Evolutionary conservation across 2,329 filamentous ascomycete species (phyloP), one percentile per base, ranked within the genome.

Genomic region (Pseudocercospora vitis): DNA sequence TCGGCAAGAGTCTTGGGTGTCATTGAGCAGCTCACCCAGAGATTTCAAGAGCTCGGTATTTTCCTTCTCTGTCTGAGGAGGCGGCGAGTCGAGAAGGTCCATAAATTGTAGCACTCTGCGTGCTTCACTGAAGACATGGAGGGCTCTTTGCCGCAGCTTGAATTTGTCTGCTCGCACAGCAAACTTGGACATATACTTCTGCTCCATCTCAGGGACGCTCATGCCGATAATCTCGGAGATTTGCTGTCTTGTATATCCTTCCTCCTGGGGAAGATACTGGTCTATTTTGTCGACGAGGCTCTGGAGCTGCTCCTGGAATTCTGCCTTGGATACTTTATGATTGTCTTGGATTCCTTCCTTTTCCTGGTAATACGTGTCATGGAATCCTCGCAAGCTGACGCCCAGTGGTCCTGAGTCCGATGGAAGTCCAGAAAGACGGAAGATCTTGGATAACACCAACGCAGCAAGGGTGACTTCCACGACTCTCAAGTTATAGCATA

Each of bases 401-500:
- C 88, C 89, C 7, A 97, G 79, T 0, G 94, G 92, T 3, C 87
- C 88, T 3, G 85, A 84, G 70, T 99, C 94, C 52, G 81, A 74
- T 14, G 89, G 85, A 0, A 97, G 82, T 24, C 76, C 71, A 58
- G 82, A 84, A 29, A 87, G 67, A 2, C 75, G 75, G 56, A 84
- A 78, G 33, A 79, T 76, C 63, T 83, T 84, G 33, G 82, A 79
- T 2, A 87, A 72, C 24, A 85, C 79, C 12, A 81, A 76, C 2
- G 94, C 91, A 2, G 94, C 94, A 26, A 99, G 81, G 50, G 88
- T 94, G 75, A 90, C 95, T 74, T 99, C 94, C 31, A 96, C 94
- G 1, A 99, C 94, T 23, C 94, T 87, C 19, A 99, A 82, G 72
- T 99, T 99, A 78, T 97, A 99, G 78, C 92, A 90, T 59, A 95